Conservation (phyloP, 2,329 filamentous ascomycete genomes). For the Pyricularia pennisetigena region DNA sequence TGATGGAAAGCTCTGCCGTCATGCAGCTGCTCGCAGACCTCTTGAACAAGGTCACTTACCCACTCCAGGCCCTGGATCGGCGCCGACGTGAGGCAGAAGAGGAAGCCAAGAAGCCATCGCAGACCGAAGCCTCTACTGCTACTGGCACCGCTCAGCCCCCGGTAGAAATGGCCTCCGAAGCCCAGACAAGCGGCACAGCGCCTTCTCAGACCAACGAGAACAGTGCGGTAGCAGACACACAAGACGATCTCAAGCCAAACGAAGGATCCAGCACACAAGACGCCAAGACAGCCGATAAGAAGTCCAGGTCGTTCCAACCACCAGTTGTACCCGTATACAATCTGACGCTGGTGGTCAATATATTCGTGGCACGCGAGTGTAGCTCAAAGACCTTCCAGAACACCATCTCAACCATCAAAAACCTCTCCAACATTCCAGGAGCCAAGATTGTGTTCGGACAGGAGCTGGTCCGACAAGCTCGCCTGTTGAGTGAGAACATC, state of each 20-base stretch:
- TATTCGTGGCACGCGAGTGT: constrained; percentile 91
- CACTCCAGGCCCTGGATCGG: constrained; percentile 71
- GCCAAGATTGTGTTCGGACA: constrained; percentile 88
- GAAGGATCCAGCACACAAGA: neutral
- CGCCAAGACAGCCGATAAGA: constrained; percentile 26
- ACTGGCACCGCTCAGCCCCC: constrained; percentile 7
- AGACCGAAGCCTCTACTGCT: constrained; percentile 12
- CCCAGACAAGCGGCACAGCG: constrained; percentile 4
- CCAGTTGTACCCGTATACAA: constrained; percentile 84
- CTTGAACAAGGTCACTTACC: constrained; percentile 79
- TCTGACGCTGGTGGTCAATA: constrained; percentile 87
- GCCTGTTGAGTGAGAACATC: constrained; percentile 74
- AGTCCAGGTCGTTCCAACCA: constrained; percentile 56
- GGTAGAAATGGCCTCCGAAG: neutral
- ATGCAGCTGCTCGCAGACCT: constrained; percentile 90
- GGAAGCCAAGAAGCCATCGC: constrained; percentile 30
- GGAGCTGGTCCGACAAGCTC: constrained; percentile 82
- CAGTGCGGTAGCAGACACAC: constrained; percentile 5
- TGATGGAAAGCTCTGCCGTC: constrained; percentile 93
- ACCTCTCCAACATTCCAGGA: constrained; percentile 83
- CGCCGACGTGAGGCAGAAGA: constrained; percentile 68
- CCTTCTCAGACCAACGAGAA: neutral
- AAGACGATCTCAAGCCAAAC: constrained; percentile 2
- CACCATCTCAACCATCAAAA: constrained; percentile 97
- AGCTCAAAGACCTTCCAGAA: constrained; percentile 97